Base-by-base conservation (phyloP, 2,329 filamentous ascomycete species). In the Xylaria digitata region DNA sequence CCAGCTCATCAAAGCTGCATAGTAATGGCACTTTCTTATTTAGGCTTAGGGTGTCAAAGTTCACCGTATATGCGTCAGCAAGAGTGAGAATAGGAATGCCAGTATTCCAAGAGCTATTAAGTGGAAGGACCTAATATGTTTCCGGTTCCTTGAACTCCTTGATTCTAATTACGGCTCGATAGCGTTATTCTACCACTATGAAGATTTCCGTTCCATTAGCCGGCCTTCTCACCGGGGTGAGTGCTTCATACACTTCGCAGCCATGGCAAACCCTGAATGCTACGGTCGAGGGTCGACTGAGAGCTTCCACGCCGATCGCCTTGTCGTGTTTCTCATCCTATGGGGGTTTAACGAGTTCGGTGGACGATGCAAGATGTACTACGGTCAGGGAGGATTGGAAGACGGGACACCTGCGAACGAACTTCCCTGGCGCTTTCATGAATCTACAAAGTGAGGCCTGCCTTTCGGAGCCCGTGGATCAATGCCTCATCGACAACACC, bases 281-380 rank as follows among this genome's bases (percentile, higher is more conserved):
- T 19, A 73, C 71, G 2, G 65, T 76, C 6, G 61, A 55, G 11
- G 74, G 74, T 13, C 72, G 70, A 13, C 45, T 76, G 57, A 23
- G 65, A 23, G n/a, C 23, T 37, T 60, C 61, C 17, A 48, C 46
- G 19, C 75, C 75, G 6, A 61, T 78, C n/a, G 72, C 74, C 11
- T 55, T 73, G n/a, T 72, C 75, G 8, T 77, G 76, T 63, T 77
- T 77, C 57, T 69, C 73, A 17, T 67, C 45, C 3, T 77, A 75
- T 54, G 68, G 71, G 13, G 73, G 73, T 21, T 23, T 34, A 1
- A 40, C 67, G 17, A 60, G 66, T 9, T n/a, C 52, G 2, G 60
- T 70, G 3, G 66, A 76, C 57, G 63, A 71, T 45, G 43, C 53
- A n/a, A 49, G 67, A 40, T 77, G 75, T 52, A 58, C 70, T 2